Percentiles rank a stretch among this genome's conserved stretches.
phyloP scores from a whole-genome alignment of 2,329 filamentous ascomycete species.

The Epicoccum nigrum region DNA sequence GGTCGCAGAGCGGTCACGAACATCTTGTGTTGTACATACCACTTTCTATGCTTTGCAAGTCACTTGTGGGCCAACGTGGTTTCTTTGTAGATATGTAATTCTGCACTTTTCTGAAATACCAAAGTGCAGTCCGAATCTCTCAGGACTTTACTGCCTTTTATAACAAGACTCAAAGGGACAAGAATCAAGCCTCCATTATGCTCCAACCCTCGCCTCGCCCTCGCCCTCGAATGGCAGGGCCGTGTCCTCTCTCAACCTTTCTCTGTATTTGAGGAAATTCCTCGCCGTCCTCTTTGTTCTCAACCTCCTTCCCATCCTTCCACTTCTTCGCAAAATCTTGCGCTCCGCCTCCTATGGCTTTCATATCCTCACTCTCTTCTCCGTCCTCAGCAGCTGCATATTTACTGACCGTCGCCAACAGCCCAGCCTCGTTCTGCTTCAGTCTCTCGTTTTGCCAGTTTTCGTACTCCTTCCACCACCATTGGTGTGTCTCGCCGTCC shows the following conservation, averaged over 20 bases:
- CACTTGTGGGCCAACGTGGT: no score
- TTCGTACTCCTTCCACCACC: conserved; percentile 60
- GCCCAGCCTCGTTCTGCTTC: conserved; percentile 23
- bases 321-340: conserved; percentile 44
- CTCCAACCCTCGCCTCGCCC: conserved; percentile 25
- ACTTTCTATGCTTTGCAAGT: background rate
- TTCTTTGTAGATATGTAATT: no score
- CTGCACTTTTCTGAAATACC: no score
- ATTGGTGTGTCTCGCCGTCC: conserved; percentile 59
- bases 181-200: conserved; percentile 26
- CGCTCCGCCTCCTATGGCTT: conserved; percentile 37
- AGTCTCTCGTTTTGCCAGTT: conserved; percentile 48
- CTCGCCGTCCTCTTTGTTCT: conserved; percentile 3
- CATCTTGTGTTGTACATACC: background rate
- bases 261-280: conserved; percentile 11
- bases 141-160: conserved; percentile 2
- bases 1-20: background rate
- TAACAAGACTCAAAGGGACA: background rate
- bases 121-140: no score
- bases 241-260: conserved; percentile 37
- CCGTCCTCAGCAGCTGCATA: conserved; percentile 34
- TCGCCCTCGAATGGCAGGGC: conserved; percentile 29
- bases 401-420: conserved; percentile 25
- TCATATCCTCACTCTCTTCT: conserved; percentile 36
- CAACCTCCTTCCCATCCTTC: conserved; percentile 17